Conservation (phyloP, 805 yeast genomes). For the Lachancea cidri region DNA sequence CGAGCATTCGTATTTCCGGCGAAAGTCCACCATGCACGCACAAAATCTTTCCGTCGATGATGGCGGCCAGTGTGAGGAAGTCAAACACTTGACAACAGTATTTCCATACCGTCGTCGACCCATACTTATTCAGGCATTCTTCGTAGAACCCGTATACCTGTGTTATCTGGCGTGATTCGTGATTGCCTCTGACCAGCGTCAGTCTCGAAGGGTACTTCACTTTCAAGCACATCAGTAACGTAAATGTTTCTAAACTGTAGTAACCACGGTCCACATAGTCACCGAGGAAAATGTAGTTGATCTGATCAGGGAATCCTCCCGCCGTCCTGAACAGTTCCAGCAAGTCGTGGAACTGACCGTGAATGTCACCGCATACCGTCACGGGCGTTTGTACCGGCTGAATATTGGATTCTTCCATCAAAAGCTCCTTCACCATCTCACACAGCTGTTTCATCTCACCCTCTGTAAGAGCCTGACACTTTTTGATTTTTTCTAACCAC, state of each 20-base stretch:
- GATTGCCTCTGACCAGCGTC: slow-evolving; percentile 95
- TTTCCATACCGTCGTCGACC: slow-evolving; percentile 93
- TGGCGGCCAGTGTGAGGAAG: slow-evolving; percentile 89
- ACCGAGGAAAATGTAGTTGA: slow-evolving; percentile 82
- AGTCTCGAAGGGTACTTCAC: slow-evolving; percentile 81
- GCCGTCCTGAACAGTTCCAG: slow-evolving; percentile 83
- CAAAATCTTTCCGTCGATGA: slow-evolving; percentile 86
- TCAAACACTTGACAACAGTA: slow-evolving; percentile 96
- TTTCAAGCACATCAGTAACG: slow-evolving; percentile 86
- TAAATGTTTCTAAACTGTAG: slow-evolving; percentile 89
- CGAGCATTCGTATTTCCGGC: slow-evolving; percentile 96
- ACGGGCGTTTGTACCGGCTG: slow-evolving; percentile 93
- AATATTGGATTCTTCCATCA: slow-evolving; percentile 94
- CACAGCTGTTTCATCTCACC: slow-evolving; percentile 94
- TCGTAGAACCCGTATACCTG: slow-evolving; percentile 98
- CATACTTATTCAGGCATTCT: slow-evolving; percentile 89
- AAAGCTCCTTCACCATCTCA: slow-evolving; percentile 86
- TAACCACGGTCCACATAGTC: slow-evolving; percentile 99
- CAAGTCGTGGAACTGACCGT: slow-evolving; percentile 95
- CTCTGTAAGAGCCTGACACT: slow-evolving; percentile 84
- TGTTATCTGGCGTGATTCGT: slow-evolving; percentile 95
- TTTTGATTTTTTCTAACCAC: slow-evolving; percentile 91
- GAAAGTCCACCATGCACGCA: slow-evolving; percentile 98
- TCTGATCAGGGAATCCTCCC: slow-evolving; percentile 87
- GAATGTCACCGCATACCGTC: slow-evolving; percentile 95